Conservation (phyloP, 140 eudicot genomes). For the Ambrosia hybrid region DNA sequence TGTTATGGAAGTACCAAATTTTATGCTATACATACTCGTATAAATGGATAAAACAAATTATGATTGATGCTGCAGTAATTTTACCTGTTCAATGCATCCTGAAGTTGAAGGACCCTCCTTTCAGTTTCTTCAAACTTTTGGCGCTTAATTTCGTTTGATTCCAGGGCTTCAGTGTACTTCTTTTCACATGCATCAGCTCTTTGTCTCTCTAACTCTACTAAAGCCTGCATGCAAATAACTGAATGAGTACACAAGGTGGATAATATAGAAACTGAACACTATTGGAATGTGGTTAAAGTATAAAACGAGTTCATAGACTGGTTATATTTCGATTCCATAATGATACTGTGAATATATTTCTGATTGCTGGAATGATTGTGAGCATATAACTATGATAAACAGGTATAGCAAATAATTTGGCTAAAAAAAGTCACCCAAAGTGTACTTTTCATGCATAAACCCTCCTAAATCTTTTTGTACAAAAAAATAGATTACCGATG, state of each 20-base stretch:
- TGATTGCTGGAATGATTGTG: too few species aligned
- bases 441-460: background rate
- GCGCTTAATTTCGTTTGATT: conserved; percentile 62
- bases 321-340: background rate
- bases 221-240: conserved; percentile 40
- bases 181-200: conserved; percentile 75
- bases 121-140: conserved; percentile 86
- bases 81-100: conserved; percentile 82
- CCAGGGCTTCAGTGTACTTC: conserved; percentile 57
- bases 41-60: background rate
- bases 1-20: background rate
- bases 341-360: background rate
- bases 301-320: background rate
- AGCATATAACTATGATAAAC: background rate
- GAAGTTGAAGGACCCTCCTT: conserved; percentile 71
- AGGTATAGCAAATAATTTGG: background rate
- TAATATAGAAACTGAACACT: background rate
- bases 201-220: conserved; percentile 65
- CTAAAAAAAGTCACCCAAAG: background rate
- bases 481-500: background rate
- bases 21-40: background rate
- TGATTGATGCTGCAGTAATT: conserved; percentile 21
- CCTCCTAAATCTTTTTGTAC: background rate
- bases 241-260: background rate
- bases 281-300: background rate